Percentiles rank a stretch among this genome's conserved stretches.
Conservation (phyloP, 768 basidiomycete species). For the Pulveroboletus ravenelii region DNA sequence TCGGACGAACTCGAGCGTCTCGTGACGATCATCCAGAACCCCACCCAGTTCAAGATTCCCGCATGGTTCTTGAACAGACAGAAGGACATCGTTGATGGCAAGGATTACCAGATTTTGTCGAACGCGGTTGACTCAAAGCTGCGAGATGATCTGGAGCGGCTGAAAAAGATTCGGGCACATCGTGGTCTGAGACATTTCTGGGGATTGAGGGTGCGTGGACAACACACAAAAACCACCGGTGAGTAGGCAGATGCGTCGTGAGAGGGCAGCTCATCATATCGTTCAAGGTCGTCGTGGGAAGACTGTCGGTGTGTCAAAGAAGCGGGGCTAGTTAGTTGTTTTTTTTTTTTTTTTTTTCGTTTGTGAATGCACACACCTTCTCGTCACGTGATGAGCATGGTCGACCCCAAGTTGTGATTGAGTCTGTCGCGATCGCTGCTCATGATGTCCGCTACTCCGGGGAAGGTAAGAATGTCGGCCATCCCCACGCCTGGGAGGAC, state of each 20-base stretch:
- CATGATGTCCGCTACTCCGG: conserved; percentile 43
- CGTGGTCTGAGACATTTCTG: conserved; percentile 90
- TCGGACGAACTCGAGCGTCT: conserved; percentile 98
- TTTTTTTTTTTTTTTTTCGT: not conserved
- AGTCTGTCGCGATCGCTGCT: conserved; percentile 4
- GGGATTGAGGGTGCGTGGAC: conserved; percentile 94
- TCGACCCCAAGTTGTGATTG: not conserved
- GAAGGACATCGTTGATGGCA: conserved; percentile 96
- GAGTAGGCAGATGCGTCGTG: conserved; percentile 16
- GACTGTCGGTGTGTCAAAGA: conserved; percentile 96
- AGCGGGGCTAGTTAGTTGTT: conserved; percentile 47
- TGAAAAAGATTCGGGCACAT: conserved; percentile 99
- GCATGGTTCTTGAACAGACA: conserved; percentile 99
- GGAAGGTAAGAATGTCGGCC: conserved; percentile 37
- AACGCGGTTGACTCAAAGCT: conserved; percentile 97
- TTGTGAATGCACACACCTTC: conserved; percentile 2
- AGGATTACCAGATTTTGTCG: conserved; percentile 92
- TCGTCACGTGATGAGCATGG: conserved; percentile 20
- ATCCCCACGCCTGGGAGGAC: conserved; percentile 47
- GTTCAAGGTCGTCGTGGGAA: conserved; percentile 83
- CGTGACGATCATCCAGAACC: conserved; percentile 99
- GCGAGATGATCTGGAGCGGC: conserved; percentile 94
- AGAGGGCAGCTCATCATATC: conserved; percentile 6
- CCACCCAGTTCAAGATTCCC: conserved; percentile 99
- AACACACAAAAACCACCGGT: conserved; percentile 99